Evolutionary conservation across 345 rosid genomes (phyloP).

Genomic region (Syzygium jambos): DNA sequence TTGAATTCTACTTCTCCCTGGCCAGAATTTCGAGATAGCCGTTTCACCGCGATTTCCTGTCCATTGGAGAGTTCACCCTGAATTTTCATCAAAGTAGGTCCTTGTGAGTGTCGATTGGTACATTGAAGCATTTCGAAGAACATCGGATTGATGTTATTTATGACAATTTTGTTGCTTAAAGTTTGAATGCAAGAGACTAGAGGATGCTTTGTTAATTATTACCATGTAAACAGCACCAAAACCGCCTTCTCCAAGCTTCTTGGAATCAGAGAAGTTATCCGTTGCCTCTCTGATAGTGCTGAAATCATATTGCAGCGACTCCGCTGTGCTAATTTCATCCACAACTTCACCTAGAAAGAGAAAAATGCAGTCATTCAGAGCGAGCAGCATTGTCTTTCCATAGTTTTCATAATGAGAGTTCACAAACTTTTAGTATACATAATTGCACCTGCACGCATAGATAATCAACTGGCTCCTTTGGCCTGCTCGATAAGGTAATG

Average conservation of each 20-base stretch:
- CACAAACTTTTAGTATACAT: too few species aligned
- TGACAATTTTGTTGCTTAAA: neutral
- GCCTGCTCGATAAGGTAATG: neutral
- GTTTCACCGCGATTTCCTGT: constrained; percentile 25
- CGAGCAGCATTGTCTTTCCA: too few species aligned
- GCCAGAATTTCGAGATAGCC: constrained; percentile 18
- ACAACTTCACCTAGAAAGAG: neutral
- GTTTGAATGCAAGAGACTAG: neutral
- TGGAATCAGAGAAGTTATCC: constrained; percentile 8
- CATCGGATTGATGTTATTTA: too few species aligned
- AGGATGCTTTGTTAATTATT: neutral
- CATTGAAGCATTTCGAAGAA: neutral
- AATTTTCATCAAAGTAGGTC: neutral
- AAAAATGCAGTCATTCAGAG: neutral
- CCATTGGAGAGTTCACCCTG: constrained; percentile 19
- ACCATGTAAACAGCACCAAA: constrained; percentile 24
- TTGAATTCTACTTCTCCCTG: constrained; percentile 35
- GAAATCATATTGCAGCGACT: constrained; percentile 16
- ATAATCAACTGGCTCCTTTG: neutral
- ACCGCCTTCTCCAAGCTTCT: constrained; percentile 22
- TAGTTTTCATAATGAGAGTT: too few species aligned
- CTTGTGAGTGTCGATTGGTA: neutral
- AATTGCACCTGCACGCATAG: too few species aligned
- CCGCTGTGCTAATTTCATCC: neutral
- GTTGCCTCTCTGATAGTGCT: constrained; percentile 6